A percentile compares a stretch with the other conserved stretches of the same genome.
Conservation (phyloP, 192 early-diverging fungal genomes). For the Spizellomyces sp. region DNA sequence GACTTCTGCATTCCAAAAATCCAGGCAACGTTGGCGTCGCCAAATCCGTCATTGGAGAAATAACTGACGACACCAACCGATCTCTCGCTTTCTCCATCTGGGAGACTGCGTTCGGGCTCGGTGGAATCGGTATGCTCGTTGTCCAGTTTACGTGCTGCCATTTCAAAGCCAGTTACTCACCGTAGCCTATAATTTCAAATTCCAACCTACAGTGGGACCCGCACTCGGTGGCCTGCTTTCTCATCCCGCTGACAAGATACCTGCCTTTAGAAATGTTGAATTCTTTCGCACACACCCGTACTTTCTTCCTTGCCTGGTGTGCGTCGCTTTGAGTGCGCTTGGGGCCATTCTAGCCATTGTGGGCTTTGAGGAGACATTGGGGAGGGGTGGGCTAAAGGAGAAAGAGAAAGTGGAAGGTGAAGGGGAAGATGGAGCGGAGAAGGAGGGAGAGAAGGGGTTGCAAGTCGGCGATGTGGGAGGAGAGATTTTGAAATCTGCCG, state of each 20-base stretch:
- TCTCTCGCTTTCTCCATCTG: conserved; percentile 75
- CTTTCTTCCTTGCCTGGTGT: conserved; percentile 79
- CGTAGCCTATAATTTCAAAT: not conserved
- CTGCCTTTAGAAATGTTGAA: conserved; percentile 59
- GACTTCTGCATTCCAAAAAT: conserved; percentile 56
- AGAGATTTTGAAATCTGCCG: not conserved
- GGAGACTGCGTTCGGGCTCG: conserved; percentile 73
- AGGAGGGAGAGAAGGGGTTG: not conserved
- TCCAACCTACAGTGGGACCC: conserved; percentile 50
- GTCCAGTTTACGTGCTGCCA: not conserved
- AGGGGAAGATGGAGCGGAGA: not conserved
- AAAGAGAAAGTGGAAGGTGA: not conserved
- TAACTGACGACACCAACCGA: conserved; percentile 81
- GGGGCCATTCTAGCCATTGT: conserved; percentile 65
- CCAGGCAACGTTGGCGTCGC: conserved; percentile 67
- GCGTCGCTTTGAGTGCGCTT: conserved; percentile 59
- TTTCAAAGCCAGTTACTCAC: no score
- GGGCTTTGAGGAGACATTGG: conserved; percentile 44
- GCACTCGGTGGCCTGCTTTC: conserved; percentile 80
- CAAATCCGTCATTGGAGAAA: conserved; percentile 82
- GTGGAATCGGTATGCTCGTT: conserved; percentile 28
- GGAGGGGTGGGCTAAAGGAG: not conserved
- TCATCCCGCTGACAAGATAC: conserved; percentile 71
- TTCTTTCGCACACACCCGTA: conserved; percentile 77
- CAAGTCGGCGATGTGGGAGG: not conserved